Conservation (phyloP, 805 yeast genomes). For the Yarrowia phangngaensis region DNA sequence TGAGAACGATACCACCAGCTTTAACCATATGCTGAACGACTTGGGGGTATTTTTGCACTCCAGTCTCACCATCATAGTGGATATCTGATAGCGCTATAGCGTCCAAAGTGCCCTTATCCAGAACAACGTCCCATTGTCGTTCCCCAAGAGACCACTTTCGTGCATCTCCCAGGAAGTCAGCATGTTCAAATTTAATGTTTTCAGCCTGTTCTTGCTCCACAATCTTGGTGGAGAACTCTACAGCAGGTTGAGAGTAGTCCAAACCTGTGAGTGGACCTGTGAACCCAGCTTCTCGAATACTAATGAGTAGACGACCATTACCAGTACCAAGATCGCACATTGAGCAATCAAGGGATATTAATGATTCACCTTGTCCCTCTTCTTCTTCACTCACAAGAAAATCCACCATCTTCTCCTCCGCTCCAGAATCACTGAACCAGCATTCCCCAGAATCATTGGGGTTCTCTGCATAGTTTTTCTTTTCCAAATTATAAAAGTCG, state of each 20-base stretch:
- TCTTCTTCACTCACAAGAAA: constrained; percentile 53
- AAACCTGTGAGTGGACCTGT: constrained; percentile 63
- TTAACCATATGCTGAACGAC: constrained; percentile 57
- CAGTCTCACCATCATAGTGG: constrained; percentile 44
- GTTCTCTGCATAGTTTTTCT: constrained; percentile 64
- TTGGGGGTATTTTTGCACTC: constrained; percentile 47
- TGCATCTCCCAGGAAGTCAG: constrained; percentile 57
- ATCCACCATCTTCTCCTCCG: constrained; percentile 77
- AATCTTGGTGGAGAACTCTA: constrained; percentile 64
- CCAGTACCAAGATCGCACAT: constrained; percentile 92
- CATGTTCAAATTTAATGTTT: constrained; percentile 53
- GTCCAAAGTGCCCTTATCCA: constrained; percentile 95
- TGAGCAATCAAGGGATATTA: constrained; percentile 32
- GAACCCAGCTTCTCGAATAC: constrained; percentile 60
- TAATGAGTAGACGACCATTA: constrained; percentile 83
- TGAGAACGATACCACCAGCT: constrained; percentile 53
- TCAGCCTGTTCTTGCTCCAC: constrained; percentile 40
- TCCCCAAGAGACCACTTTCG: constrained; percentile 39
- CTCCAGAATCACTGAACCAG: constrained; percentile 96
- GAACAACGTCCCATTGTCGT: constrained; percentile 61
- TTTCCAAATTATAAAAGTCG: constrained; percentile 71
- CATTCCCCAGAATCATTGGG: constrained; percentile 88
- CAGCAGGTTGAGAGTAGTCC: constrained; percentile 82
- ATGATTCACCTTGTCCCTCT: constrained; percentile 32
- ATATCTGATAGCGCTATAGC: constrained; percentile 85